Percentiles rank a stretch among this genome's conserved stretches.
phyloP scores from a whole-genome alignment of 345 rosid species.

The Fremontodendron californicum region DNA sequence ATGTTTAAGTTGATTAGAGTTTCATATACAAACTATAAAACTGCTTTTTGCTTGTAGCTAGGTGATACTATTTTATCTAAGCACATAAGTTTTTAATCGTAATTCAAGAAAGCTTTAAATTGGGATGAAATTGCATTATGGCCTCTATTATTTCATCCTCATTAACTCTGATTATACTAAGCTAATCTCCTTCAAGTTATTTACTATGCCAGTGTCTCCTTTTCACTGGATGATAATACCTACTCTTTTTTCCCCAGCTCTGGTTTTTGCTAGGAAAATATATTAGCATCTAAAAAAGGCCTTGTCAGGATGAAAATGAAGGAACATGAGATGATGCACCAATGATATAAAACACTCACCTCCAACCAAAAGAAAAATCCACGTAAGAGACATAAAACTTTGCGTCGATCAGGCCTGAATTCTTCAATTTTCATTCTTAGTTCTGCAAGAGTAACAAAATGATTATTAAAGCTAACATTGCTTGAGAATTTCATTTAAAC shows the following conservation, averaged over 20 bases:
- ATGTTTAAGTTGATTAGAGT: not conserved
- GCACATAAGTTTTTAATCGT: not conserved
- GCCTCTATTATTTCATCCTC: not conserved
- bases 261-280: not conserved
- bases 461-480: not conserved
- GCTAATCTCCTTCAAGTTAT: not conserved
- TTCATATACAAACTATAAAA: not conserved
- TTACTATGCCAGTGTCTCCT: not conserved
- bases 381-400: constrained; percentile 57
- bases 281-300: not conserved
- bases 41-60: not conserved
- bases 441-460: constrained; percentile 38
- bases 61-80: not conserved
- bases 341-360: constrained; percentile 39
- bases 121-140: not conserved
- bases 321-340: not conserved
- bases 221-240: not conserved
- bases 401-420: constrained; percentile 15
- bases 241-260: not conserved
- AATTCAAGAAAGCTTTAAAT: not conserved
- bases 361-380: constrained; percentile 70
- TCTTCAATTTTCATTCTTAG: constrained; percentile 25
- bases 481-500: not conserved
- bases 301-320: not conserved
- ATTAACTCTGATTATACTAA: not conserved